phyloP scores from a whole-genome alignment of 305 asterid species.

The Solanum hybrid region DNA sequence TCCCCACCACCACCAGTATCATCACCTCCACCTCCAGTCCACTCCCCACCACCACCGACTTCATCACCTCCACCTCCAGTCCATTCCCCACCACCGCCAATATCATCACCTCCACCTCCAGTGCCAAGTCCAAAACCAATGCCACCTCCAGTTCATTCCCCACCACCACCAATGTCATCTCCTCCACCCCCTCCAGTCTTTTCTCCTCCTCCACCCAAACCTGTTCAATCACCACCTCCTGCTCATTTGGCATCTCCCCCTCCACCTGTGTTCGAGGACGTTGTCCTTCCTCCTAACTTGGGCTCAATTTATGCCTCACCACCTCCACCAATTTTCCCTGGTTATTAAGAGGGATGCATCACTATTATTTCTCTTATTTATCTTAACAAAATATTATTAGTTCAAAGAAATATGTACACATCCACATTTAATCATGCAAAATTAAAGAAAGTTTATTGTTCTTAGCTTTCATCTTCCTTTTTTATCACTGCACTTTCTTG shows the following conservation, averaged over 20 bases:
- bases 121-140: too few relatives aligned
- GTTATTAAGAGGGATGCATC: slow-evolving; percentile 1
- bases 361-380: neutral
- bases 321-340: slow-evolving; percentile 11
- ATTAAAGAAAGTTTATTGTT: neutral
- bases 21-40: neutral
- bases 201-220: slow-evolving; percentile 4
- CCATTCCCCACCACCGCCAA: neutral
- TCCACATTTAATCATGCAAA: neutral
- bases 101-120: neutral
- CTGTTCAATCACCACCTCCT: slow-evolving; percentile 3
- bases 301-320: slow-evolving; percentile 8
- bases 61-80: too few relatives aligned
- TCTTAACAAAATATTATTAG: neutral
- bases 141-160: too few relatives aligned
- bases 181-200: neutral
- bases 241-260: slow-evolving; percentile 1
- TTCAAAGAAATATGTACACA: neutral
- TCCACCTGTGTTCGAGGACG: slow-evolving; percentile 4
- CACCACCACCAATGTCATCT: too few relatives aligned
- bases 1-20: slow-evolving; percentile 5
- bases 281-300: slow-evolving; percentile 6
- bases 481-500: neutral
- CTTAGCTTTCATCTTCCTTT: neutral
- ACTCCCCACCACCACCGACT: too few relatives aligned